Evolutionary conservation across 2,329 filamentous ascomycete species (phyloP).

Genomic region (Phialophora chinensis): DNA sequence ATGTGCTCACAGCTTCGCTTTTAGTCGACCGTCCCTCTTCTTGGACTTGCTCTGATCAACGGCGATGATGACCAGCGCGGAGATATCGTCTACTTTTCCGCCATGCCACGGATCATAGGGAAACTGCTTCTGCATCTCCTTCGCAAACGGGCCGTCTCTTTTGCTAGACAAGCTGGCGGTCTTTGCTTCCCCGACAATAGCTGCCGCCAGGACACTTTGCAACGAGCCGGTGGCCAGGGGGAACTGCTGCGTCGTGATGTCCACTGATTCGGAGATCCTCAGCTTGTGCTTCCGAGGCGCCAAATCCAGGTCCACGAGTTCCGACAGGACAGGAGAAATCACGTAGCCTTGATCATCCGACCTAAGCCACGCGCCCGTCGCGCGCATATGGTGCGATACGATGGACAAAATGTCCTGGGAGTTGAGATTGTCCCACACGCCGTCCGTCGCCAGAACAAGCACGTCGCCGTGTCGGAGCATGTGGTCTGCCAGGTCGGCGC

Average conservation of each 20-base stretch:
- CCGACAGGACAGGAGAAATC: conserved; percentile 65
- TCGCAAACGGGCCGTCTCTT: conserved; percentile 90
- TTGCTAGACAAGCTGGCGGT: conserved; percentile 79
- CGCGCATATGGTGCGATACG: conserved; percentile 76
- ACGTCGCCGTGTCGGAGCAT: conserved; percentile 87
- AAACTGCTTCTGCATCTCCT: conserved; percentile 86
- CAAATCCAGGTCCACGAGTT: conserved; percentile 57
- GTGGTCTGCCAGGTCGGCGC: conserved; percentile 80
- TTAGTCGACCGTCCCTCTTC: conserved; percentile 18
- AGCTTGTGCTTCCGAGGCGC: conserved; percentile 43
- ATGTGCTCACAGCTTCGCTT: conserved; percentile 36
- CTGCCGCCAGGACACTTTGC: conserved; percentile 78
- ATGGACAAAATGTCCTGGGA: conserved; percentile 86
- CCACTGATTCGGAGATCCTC: conserved; percentile 12
- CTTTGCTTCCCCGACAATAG: conserved; percentile 83
- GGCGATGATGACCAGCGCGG: conserved; percentile 79
- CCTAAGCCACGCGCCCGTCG: conserved; percentile 72
- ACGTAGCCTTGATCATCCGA: conserved; percentile 65
- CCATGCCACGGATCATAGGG: conserved; percentile 86
- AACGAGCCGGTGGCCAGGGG: conserved; percentile 57
- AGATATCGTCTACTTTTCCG: conserved; percentile 96
- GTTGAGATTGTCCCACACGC: conserved; percentile 94
- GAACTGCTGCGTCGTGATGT: conserved; percentile 1
- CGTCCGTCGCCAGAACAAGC: conserved; percentile 91
- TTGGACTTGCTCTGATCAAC: conserved; percentile 60